Evolutionary conservation across 2,329 filamentous ascomycete species (phyloP), one percentile per base, ranked within the genome.

Genomic region (Phaeosphaeriaceae sp.): DNA sequence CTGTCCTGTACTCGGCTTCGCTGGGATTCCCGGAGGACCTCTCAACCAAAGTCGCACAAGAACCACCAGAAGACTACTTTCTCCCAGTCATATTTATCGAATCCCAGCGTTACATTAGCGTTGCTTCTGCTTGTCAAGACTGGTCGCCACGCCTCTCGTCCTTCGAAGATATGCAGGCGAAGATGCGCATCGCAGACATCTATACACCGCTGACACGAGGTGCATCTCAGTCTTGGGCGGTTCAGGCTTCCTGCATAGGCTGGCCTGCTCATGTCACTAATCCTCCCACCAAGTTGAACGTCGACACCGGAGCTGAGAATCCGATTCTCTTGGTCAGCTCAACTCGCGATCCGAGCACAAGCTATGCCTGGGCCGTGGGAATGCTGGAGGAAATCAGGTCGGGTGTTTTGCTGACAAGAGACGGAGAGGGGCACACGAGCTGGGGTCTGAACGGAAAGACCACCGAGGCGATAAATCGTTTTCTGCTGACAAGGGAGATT

Each of bases 371-470:
- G 56, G 65, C 63, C 11, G 31, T 61, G 20, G 66, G 67, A 5
- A 66, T 69, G 61, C 31, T 68, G 20, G 67, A 69, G 11, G 68
- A 72, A 55, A 62, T 72, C 20, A 48, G 59, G 44, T 77, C 76
- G 27, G 66, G 70, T 10, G 71, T 78, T 10, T 58, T 82, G 45
- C 45, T 83, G n/a, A 75, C 75, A 11, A 68, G 81, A 17, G 71
- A 78, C 36, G 80, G 79, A 2, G 66, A 71, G 46, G 79, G 79
- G 0, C 79, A 81, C 54, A 79, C 77, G 50, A 80, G 76, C 53
- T 77, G 75, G 44, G 51, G 65, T 7, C 51, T 68, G 10, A 61
- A 62, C 25, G 78, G 78, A 1, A 69, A 74, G 50, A 74, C 78
- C 4, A 62, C 72, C 13, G 52, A 58, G 15, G 63, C 69, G 1